Evolutionary conservation across 176 grass and related monocot species (phyloP).

Genomic region (Musa acuminata): DNA sequence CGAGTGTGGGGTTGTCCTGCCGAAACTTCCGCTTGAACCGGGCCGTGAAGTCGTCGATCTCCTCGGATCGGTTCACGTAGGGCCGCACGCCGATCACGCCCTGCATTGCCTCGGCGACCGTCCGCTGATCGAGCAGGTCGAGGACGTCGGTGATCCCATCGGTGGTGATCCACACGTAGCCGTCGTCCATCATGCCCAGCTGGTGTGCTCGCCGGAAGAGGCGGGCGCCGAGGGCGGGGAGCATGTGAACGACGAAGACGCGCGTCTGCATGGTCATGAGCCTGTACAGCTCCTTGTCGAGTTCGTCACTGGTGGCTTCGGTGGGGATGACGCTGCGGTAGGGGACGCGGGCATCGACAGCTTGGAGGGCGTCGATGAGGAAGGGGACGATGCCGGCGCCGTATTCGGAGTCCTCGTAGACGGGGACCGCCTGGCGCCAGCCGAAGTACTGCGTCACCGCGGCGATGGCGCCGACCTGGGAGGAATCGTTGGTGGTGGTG

Average conservation of each 20-base stretch:
- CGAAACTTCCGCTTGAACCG: conserved; percentile 33
- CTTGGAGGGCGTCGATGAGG: conserved; percentile 39
- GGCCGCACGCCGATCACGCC: conserved; percentile 53
- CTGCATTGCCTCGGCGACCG: conserved; percentile 32
- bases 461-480: conserved; percentile 42
- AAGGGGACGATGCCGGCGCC: conserved; percentile 38
- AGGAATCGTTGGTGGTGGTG: conserved; percentile 41
- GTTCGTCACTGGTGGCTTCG: background rate
- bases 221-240: background rate
- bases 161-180: conserved; percentile 36
- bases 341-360: conserved; percentile 12
- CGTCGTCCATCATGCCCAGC: conserved; percentile 26
- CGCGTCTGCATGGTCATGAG: conserved; percentile 46
- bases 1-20: conserved; percentile 21
- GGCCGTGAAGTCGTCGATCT: conserved; percentile 29
- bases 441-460: conserved; percentile 28
- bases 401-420: conserved; percentile 62
- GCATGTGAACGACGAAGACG: conserved; percentile 60
- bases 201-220: conserved; percentile 29
- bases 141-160: conserved; percentile 15
- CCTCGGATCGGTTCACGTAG: background rate
- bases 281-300: conserved; percentile 27
- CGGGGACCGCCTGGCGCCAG: conserved; percentile 30
- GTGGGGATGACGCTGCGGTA: conserved; percentile 22
- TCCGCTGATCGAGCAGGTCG: background rate